Conservation (phyloP, 345 rosid species). For the Fremontodendron californicum region DNA sequence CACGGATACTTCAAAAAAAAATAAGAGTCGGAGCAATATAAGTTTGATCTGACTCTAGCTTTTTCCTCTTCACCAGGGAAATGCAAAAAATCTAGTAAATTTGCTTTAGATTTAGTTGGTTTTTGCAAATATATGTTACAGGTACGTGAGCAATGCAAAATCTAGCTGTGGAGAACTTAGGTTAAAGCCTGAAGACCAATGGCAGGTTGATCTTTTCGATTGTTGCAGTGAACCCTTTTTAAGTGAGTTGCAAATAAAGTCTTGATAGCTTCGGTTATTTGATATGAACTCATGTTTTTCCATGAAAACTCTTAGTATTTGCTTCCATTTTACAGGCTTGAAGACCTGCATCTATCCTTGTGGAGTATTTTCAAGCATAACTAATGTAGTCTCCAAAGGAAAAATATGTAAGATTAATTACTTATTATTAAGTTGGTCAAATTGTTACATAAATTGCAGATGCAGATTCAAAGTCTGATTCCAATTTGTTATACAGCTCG, state of each 20-base stretch:
- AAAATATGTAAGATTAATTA: conserved; percentile 29
- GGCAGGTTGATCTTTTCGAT: conserved; percentile 29
- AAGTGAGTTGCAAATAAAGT: conserved; percentile 15
- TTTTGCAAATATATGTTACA: neutral
- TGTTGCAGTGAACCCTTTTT: conserved; percentile 30
- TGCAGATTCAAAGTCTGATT: neutral
- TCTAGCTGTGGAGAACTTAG: conserved; percentile 12
- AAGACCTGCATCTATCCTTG: conserved; percentile 34
- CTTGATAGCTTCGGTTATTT: neutral
- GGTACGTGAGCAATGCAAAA: conserved; percentile 28
- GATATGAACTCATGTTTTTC: neutral
- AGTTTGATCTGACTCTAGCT: neutral
- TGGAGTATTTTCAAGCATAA: conserved; percentile 27
- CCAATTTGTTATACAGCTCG: conserved; percentile 14
- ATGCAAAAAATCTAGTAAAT: neutral
- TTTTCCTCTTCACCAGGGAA: neutral
- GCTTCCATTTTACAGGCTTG: conserved; percentile 11
- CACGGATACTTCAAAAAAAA: no score
- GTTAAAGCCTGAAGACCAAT: conserved; percentile 14
- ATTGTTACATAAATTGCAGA: no score
- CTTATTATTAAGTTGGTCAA: no score
- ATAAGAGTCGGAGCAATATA: no score
- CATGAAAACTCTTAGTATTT: neutral
- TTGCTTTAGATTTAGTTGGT: neutral
- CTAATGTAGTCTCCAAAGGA: conserved; percentile 24